These are phyloP conservation scores for Phylloporus arenicola DNA, from an alignment of 768 basidiomycete species.

Conservation along the genomic window DNA sequence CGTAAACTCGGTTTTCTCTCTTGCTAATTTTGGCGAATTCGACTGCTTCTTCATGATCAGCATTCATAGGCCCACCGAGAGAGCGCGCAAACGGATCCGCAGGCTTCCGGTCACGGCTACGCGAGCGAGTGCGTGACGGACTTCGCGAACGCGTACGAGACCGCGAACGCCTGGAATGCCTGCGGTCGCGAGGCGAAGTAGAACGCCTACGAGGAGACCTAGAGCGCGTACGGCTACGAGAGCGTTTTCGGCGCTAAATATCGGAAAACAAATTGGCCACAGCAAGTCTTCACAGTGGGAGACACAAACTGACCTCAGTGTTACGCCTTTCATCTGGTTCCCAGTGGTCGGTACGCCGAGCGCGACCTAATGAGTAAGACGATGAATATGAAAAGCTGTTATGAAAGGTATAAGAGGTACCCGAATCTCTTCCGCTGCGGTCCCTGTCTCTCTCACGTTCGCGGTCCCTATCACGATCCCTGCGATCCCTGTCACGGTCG, in stretches of 20 bases:
- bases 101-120: conserved; percentile 56
- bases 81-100: conserved; percentile 70
- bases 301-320: conserved; percentile 51
- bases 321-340: conserved; percentile 76
- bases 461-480: conserved; percentile 39
- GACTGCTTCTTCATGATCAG: conserved; percentile 86
- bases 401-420: conserved; percentile 27
- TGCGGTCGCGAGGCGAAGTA: conserved; percentile 49
- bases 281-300: neutral
- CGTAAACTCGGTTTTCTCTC: conserved; percentile 97
- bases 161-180: conserved; percentile 55
- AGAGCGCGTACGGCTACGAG: conserved; percentile 60
- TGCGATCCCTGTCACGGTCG: conserved; percentile 29
- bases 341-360: conserved; percentile 65
- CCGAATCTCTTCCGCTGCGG: conserved; percentile 50
- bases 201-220: conserved; percentile 66
- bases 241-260: conserved; percentile 61
- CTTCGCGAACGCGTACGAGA: conserved; percentile 60
- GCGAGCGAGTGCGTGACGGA: conserved; percentile 44
- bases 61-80: conserved; percentile 85
- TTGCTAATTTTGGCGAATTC: conserved; percentile 96
- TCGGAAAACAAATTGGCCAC: neutral
- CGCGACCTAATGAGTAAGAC: conserved; percentile 36
- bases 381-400: neutral
- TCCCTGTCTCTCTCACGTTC: conserved; percentile 38